Conservation (phyloP, 164 flowering plant species). For the Magnolia officinalis region DNA sequence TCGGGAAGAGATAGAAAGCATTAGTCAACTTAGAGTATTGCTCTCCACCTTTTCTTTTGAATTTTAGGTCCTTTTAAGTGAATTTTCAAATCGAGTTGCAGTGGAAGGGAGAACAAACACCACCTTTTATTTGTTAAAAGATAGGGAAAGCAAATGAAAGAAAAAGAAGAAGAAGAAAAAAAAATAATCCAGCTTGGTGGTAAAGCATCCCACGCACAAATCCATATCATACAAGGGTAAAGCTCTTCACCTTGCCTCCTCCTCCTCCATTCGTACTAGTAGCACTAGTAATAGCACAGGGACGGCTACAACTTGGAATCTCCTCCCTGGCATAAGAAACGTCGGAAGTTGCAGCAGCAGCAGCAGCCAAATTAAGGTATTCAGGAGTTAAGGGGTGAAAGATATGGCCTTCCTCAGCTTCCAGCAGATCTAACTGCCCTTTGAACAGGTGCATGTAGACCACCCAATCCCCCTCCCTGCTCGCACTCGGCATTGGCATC, state of each 20-base stretch:
- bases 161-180: neutral
- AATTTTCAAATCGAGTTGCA: neutral
- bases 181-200: neutral
- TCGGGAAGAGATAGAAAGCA: too few relatives aligned
- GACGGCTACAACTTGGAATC: too few relatives aligned
- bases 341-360: neutral
- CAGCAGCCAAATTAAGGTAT: constrained; percentile 2
- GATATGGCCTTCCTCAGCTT: constrained; percentile 9
- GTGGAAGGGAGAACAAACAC: neutral
- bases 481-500: constrained; percentile 40
- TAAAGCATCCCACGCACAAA: neutral
- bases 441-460: constrained; percentile 35
- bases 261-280: too few relatives aligned
- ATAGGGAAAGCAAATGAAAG: neutral
- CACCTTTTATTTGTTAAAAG: neutral
- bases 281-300: too few relatives aligned
- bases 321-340: neutral
- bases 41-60: neutral
- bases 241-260: neutral
- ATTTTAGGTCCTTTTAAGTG: neutral
- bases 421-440: constrained; percentile 12
- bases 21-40: neutral
- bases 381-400: constrained; percentile 11
- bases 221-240: neutral
- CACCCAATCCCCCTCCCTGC: constrained; percentile 36